Conservation (phyloP, 2,329 filamentous ascomycete genomes). For the Talaromyces albobiverticillius region DNA sequence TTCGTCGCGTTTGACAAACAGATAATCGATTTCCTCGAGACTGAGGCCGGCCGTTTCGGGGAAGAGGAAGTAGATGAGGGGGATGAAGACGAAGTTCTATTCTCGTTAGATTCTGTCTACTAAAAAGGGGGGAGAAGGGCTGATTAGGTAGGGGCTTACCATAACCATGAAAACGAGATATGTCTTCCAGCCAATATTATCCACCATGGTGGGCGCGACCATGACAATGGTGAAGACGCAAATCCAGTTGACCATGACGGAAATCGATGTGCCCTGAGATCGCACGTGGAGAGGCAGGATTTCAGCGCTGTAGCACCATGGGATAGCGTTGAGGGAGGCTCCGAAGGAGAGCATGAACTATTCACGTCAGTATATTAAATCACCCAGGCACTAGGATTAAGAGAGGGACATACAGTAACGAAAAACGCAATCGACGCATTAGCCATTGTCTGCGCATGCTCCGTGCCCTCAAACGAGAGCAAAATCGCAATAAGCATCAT, state of each 20-base stretch:
- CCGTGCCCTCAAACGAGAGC: slow-evolving; percentile 43
- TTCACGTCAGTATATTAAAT: neutral
- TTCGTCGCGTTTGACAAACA: slow-evolving; percentile 36
- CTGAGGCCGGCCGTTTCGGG: slow-evolving; percentile 44
- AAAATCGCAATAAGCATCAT: slow-evolving; percentile 40
- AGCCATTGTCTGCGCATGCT: slow-evolving; percentile 38
- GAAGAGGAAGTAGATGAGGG: slow-evolving; percentile 48
- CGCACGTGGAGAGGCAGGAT: slow-evolving; percentile 51
- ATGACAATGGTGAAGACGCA: slow-evolving; percentile 46
- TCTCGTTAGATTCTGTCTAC: neutral
- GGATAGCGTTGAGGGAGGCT: slow-evolving; percentile 47
- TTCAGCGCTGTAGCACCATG: slow-evolving; percentile 52
- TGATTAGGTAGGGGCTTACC: neutral
- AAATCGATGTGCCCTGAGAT: slow-evolving; percentile 50
- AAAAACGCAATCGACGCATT: too few species aligned
- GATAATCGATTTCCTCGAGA: slow-evolving; percentile 45
- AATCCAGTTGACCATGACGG: slow-evolving; percentile 50
- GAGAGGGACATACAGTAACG: slow-evolving; percentile 37
- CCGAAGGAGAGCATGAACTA: slow-evolving; percentile 44
- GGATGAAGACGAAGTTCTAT: slow-evolving; percentile 30
- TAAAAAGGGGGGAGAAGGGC: too few species aligned
- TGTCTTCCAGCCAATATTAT: slow-evolving; percentile 33
- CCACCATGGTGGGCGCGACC: slow-evolving; percentile 37
- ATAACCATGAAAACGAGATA: slow-evolving; percentile 36
- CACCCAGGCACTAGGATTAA: too few species aligned